These are phyloP conservation scores for Chlorella sp. DNA, from an alignment of 139 green algal species.

Conservation along the genomic window DNA sequence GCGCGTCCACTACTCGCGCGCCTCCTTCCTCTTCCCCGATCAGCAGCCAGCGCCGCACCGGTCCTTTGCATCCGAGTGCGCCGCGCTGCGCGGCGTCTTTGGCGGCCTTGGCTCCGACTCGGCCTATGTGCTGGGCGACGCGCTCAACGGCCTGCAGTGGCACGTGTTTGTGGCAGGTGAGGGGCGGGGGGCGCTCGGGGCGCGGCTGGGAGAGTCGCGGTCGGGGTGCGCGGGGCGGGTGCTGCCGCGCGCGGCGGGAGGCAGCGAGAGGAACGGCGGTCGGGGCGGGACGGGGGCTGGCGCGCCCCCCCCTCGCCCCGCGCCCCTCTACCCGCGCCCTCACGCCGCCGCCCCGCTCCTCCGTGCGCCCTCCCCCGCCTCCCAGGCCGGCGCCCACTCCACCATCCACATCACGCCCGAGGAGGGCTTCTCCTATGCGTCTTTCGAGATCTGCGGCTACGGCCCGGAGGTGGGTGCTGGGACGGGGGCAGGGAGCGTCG, in stretches of 20 bases:
- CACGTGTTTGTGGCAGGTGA: slow-evolving; percentile 90
- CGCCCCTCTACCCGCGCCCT: too few relatives aligned
- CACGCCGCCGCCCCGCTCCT: slow-evolving; percentile 99
- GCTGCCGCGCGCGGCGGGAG: too few relatives aligned
- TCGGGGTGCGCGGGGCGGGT: too few relatives aligned
- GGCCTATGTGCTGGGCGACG: slow-evolving; percentile 88
- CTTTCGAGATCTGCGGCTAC: slow-evolving; percentile 85
- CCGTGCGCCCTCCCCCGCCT: slow-evolving; percentile 89
- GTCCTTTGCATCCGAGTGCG: slow-evolving; percentile 61
- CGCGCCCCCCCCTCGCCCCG: too few relatives aligned
- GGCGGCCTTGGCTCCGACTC: slow-evolving; percentile 64
- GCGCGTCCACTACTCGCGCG: slow-evolving; percentile 85
- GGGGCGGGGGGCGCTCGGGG: too few relatives aligned
- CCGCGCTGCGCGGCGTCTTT: slow-evolving; percentile 74
- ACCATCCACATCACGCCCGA: slow-evolving; percentile 99
- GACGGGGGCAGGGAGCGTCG: too few relatives aligned
- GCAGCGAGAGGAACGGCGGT: too few relatives aligned
- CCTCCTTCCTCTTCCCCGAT: slow-evolving; percentile 94
- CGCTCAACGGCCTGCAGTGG: slow-evolving; percentile 85
- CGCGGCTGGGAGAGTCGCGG: too few relatives aligned
- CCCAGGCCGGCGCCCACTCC: slow-evolving; percentile 70
- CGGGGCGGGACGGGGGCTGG: too few relatives aligned
- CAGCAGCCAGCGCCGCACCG: slow-evolving; percentile 64
- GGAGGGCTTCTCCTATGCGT: slow-evolving; percentile 89
- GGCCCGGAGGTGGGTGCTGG: too few relatives aligned